Evolutionary conservation across 306 rosid genomes (phyloP), one percentile per base, ranked within the genome.

Genomic region (Medicago arabica): DNA sequence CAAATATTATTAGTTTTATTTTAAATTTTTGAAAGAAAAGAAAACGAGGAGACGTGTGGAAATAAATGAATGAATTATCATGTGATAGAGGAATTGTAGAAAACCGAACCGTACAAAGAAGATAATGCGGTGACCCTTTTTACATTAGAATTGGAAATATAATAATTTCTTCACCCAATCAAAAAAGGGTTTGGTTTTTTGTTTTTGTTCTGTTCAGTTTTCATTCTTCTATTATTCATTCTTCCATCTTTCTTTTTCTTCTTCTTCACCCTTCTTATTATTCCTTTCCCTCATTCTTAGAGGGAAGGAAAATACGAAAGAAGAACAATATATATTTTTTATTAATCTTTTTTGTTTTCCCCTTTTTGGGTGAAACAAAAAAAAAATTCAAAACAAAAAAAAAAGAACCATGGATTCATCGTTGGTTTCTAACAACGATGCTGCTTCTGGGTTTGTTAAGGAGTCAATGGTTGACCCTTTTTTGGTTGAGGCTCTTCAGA

Each of bases 401-500:
- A 61, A 13, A 17, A 39, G 7, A 11, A 57, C 76, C 40, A 78
- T 91, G 98, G 98, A 89, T 60, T 75, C 84, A 8, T 75, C 80
- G 13, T 76, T 75, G 57, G 69, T 86, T 71, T 76, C 89, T 61
- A 66, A 19, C 77, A 66, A 19, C 75, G 87, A 86, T 64, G 86
- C 47, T 11, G 67, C 54, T 73, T 63, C 80, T 54, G 84, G 82
- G 63, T 78, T 83, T 46, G 91, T 84, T 28, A 92, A 81, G 84
- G 90, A 85, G 78, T 86, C 90, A 54, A 81, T 87, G 91, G 91
- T 93, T 71, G 98, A 93, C 88, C 97, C 96, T 68, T 91, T 93
- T 66, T 77, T 93, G 88, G 89, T 93, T 13, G 97, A 93, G 85
- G 98, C 97, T 80, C 97, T 93, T 63, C 97, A 91, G 83, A 93